Evolutionary conservation across 2,329 filamentous ascomycete genomes (phyloP).

Genomic region (Ramularia endophylla): DNA sequence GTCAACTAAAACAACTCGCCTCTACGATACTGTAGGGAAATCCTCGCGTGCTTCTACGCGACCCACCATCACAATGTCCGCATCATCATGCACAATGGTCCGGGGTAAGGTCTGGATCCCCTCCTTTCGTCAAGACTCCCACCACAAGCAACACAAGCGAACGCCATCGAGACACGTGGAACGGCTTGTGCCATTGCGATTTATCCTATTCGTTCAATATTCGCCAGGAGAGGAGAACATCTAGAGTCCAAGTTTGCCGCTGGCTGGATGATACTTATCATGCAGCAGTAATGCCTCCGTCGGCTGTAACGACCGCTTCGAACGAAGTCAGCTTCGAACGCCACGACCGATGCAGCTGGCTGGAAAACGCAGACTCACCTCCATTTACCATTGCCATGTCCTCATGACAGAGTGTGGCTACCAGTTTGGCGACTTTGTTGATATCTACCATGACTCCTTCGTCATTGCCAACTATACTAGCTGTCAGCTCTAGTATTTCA

Average conservation of each 20-base stretch:
- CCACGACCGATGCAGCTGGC: background rate
- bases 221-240: no score
- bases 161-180: background rate
- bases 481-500: conserved; percentile 1
- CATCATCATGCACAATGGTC: background rate
- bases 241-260: background rate
- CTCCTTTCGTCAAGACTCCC: background rate
- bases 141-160: background rate
- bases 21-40: no score
- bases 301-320: conserved; percentile 17
- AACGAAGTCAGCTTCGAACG: conserved; percentile 3
- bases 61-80: no score
- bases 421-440: conserved; percentile 29
- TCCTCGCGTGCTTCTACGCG: no score
- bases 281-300: conserved; percentile 22
- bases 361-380: conserved; percentile 13
- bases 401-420: conserved; percentile 30
- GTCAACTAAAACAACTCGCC: no score
- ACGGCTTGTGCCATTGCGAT: background rate
- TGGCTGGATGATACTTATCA: background rate
- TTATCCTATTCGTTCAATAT: no score
- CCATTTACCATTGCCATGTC: conserved; percentile 30
- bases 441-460: conserved; percentile 19
- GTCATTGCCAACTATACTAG: conserved; percentile 16
- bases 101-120: no score